Conservation (phyloP, 768 basidiomycete genomes). For the Lanmaoa pseudosensibilis region DNA sequence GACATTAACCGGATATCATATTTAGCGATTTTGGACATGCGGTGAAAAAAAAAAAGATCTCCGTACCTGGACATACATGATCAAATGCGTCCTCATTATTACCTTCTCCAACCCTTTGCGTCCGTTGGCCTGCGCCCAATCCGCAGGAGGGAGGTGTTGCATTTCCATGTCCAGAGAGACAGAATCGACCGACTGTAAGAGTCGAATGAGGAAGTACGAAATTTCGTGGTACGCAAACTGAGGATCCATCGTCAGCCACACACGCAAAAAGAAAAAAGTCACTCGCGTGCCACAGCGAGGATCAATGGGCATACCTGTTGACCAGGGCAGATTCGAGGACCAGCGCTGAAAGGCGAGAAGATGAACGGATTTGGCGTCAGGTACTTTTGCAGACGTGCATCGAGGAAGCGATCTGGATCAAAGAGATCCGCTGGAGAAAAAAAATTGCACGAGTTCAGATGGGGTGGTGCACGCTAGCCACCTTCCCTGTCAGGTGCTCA, state of each 20-base stretch:
- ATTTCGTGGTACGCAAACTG: constrained; percentile 58
- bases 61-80: constrained; percentile 43
- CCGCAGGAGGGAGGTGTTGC: constrained; percentile 34
- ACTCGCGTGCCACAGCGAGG: not conserved
- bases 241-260: not conserved
- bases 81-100: constrained; percentile 39
- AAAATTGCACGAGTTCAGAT: not conserved
- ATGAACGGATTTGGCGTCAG: constrained; percentile 42
- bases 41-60: too few species aligned
- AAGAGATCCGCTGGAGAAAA: constrained; percentile 37
- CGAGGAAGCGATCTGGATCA: constrained; percentile 67
- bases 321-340: constrained; percentile 63
- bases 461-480: not conserved
- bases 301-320: constrained; percentile 36
- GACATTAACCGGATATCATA: too few species aligned
- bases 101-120: constrained; percentile 44
- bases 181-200: constrained; percentile 48
- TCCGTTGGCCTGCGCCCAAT: constrained; percentile 34
- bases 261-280: not conserved
- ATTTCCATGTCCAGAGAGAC: constrained; percentile 41
- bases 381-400: constrained; percentile 53
- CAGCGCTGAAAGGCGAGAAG: constrained; percentile 61
- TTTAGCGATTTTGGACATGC: too few species aligned
- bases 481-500: not conserved
- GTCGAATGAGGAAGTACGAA: constrained; percentile 52